Conservation (phyloP, 805 yeast genomes). For the Pichia gijzeniarum region DNA sequence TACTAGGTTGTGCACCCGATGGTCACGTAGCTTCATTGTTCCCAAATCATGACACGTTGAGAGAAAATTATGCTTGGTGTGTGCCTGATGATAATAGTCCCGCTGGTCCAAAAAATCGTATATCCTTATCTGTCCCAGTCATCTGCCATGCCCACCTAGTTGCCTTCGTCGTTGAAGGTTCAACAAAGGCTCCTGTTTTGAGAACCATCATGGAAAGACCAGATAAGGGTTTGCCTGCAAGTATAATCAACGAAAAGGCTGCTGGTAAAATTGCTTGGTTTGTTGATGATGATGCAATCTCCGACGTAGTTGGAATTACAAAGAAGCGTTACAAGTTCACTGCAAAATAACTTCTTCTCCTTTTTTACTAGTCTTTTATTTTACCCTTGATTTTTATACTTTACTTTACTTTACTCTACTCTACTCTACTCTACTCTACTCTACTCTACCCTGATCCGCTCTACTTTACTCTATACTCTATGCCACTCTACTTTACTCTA, state of each 20-base stretch:
- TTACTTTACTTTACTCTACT: too few relatives aligned
- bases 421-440: too few relatives aligned
- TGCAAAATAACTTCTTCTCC: neutral
- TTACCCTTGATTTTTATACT: too few relatives aligned
- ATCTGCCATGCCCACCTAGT: slow-evolving; percentile 90
- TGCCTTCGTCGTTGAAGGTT: slow-evolving; percentile 93
- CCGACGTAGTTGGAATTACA: slow-evolving; percentile 62
- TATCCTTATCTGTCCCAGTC: slow-evolving; percentile 89
- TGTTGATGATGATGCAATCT: slow-evolving; percentile 88
- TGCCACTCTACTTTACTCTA: too few relatives aligned
- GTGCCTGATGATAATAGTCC: slow-evolving; percentile 92
- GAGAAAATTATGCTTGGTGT: slow-evolving; percentile 93
- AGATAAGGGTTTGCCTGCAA: slow-evolving; percentile 90
- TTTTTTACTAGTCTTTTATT: too few relatives aligned
- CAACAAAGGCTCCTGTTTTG: slow-evolving; percentile 88
- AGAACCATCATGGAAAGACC: slow-evolving; percentile 94
- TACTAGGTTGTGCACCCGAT: slow-evolving; percentile 97
- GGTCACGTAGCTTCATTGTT: slow-evolving; percentile 97
- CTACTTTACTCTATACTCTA: too few relatives aligned
- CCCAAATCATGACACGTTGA: slow-evolving; percentile 82
- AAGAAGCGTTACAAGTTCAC: slow-evolving; percentile 62
- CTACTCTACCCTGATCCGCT: too few relatives aligned
- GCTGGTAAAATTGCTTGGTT: slow-evolving; percentile 97
- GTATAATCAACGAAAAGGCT: slow-evolving; percentile 92
- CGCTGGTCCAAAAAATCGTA: slow-evolving; percentile 75